Evolutionary conservation across 441 rosid genomes (phyloP).

Genomic region (Melastoma candidum): DNA sequence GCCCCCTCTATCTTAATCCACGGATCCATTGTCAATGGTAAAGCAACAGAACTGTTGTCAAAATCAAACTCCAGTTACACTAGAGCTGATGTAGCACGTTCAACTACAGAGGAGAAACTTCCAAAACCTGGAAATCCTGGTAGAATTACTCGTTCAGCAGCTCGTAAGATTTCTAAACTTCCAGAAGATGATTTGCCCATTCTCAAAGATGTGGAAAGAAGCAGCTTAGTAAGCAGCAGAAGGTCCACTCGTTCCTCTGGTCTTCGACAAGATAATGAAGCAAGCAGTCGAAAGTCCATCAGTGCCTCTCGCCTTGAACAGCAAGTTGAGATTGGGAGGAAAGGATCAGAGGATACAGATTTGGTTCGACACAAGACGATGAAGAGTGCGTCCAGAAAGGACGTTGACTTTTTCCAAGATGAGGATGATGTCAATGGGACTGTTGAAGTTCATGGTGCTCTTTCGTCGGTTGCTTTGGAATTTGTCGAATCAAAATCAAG

Average conservation of each 20-base stretch:
- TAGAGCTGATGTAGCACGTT: conserved; percentile 1
- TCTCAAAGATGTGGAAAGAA: not conserved
- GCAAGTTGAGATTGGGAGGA: too few species aligned
- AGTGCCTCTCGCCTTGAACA: conserved; percentile 3
- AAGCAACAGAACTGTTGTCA: not conserved
- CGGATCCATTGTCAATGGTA: not conserved
- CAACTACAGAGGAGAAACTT: not conserved
- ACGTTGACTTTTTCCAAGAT: too few species aligned
- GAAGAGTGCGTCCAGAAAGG: too few species aligned
- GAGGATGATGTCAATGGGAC: too few species aligned
- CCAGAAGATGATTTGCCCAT: not conserved
- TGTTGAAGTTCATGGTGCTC: too few species aligned
- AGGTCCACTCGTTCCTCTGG: conserved; percentile 7
- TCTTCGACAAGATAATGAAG: not conserved
- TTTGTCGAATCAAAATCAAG: too few species aligned
- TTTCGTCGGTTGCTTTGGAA: too few species aligned
- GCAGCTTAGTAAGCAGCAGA: not conserved
- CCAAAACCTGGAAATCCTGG: not conserved
- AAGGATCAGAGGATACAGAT: too few species aligned
- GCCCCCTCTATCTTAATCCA: not conserved
- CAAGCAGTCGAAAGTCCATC: not conserved
- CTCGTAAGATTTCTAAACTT: not conserved
- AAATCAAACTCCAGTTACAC: conserved; percentile 1
- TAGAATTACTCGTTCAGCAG: conserved; percentile 12
- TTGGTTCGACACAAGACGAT: too few species aligned